These are phyloP conservation scores for Globisporangium middletonii DNA, from an alignment of 352 stramenopile genomes.

Conservation along the genomic window DNA sequence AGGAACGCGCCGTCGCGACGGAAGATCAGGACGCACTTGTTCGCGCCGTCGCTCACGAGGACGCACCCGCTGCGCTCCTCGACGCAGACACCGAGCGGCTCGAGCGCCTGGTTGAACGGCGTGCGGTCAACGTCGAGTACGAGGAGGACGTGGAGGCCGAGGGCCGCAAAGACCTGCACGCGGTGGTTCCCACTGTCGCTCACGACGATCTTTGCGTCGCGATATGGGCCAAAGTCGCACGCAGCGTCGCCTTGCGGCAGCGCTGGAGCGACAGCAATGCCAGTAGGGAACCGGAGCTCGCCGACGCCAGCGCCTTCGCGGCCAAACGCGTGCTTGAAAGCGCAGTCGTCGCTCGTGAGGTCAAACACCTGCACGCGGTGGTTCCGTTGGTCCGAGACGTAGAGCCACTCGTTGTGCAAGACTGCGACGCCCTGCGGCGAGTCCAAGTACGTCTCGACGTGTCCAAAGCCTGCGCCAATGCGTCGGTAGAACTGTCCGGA, in stretches of 20 bases:
- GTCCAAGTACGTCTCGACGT: conserved; percentile 40
- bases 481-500: conserved; percentile 25
- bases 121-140: conserved; percentile 30
- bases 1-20: conserved; percentile 38
- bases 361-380: conserved; percentile 64
- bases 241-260: conserved; percentile 20
- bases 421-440: conserved; percentile 52
- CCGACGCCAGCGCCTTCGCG: conserved; percentile 21
- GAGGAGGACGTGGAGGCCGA: conserved; percentile 20
- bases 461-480: conserved; percentile 51
- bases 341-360: conserved; percentile 11
- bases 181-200: conserved; percentile 47
- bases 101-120: conserved; percentile 36
- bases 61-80: conserved; percentile 46
- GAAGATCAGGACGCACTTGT: conserved; percentile 41
- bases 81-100: conserved; percentile 31
- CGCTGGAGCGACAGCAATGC: conserved; percentile 31
- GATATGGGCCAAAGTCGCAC: conserved; percentile 48
- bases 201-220: conserved; percentile 43
- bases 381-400: conserved; percentile 60
- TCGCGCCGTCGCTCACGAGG: conserved; percentile 35
- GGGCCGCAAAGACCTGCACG: conserved; percentile 36
- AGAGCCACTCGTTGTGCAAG: conserved; percentile 33
- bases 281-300: conserved; percentile 44
- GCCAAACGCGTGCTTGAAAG: conserved; percentile 27